Evolutionary conservation across 768 basidiomycete species (phyloP).

Genomic region (Mycena pura): DNA sequence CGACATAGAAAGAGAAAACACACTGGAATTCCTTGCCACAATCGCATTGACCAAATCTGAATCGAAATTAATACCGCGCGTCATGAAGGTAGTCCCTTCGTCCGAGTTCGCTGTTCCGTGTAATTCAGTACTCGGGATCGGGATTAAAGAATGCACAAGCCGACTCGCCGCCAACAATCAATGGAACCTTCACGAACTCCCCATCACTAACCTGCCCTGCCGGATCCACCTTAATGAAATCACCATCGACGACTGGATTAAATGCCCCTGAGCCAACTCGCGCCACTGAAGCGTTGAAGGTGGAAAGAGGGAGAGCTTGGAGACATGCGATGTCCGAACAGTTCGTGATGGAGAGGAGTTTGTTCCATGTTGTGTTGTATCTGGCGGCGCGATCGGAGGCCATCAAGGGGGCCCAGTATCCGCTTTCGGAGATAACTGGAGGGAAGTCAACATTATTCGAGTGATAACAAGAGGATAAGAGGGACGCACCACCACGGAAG

Average conservation of each 20-base stretch:
- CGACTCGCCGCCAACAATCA: slow-evolving; percentile 17
- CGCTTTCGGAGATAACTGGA: slow-evolving; percentile 17
- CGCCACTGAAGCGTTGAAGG: slow-evolving; percentile 19
- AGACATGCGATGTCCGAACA: slow-evolving; percentile 20
- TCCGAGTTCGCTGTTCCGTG: slow-evolving; percentile 18
- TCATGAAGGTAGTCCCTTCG: slow-evolving; percentile 15
- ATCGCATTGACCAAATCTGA: slow-evolving; percentile 18
- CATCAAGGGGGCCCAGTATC: slow-evolving; percentile 17
- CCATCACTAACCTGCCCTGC: slow-evolving; percentile 20
- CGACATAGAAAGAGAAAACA: slow-evolving; percentile 13
- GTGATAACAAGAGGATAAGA: slow-evolving; percentile 16
- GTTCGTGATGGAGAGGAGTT: slow-evolving; percentile 19
- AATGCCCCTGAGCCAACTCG: slow-evolving; percentile 18
- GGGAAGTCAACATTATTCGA: slow-evolving; percentile 9
- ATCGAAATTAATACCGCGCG: slow-evolving; percentile 18
- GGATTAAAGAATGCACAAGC: slow-evolving; percentile 16
- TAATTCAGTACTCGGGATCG: slow-evolving; percentile 16
- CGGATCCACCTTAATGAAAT: slow-evolving; percentile 19
- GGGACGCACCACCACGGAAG: slow-evolving; percentile 17
- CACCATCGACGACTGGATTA: slow-evolving; percentile 19
- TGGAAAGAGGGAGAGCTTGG: slow-evolving; percentile 19
- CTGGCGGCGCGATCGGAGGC: slow-evolving; percentile 18
- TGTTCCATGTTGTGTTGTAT: slow-evolving; percentile 20
- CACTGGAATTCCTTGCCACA: slow-evolving; percentile 16
- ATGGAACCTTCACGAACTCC: slow-evolving; percentile 16